Evolutionary conservation across 306 rosid species (phyloP).

Genomic region (Pyrus pyrifolia): DNA sequence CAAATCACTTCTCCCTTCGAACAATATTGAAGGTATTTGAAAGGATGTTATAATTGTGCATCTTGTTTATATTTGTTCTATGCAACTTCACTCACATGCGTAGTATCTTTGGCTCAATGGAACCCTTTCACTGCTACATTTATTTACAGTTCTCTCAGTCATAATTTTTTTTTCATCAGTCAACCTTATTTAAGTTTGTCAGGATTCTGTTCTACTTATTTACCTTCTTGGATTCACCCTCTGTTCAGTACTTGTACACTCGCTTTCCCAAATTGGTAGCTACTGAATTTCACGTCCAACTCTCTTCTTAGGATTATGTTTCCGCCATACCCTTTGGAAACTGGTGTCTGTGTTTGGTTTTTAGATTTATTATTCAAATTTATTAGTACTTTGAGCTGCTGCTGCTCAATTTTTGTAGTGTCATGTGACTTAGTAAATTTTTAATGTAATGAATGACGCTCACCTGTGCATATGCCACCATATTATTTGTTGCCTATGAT

Average conservation of each 20-base stretch:
- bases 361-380: neutral
- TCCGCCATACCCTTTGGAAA: neutral
- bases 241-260: neutral
- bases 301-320: neutral
- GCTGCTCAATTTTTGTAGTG: neutral
- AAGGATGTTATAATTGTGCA: neutral
- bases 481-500: neutral
- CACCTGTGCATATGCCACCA: neutral
- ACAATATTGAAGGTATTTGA: conserved; percentile 54
- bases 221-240: neutral
- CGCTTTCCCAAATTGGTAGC: neutral
- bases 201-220: neutral
- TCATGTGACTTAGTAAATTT: neutral
- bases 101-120: neutral
- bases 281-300: neutral
- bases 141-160: neutral
- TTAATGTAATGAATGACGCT: neutral
- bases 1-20: conserved; percentile 35
- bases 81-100: neutral
- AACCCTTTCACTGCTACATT: neutral
- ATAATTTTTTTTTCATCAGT: neutral
- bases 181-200: neutral
- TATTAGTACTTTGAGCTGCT: neutral
- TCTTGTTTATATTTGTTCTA: neutral
- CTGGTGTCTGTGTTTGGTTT: neutral